Evolutionary conservation across 352 stramenopile genomes (phyloP).

Genomic region (Globisporangium iwayamae): DNA sequence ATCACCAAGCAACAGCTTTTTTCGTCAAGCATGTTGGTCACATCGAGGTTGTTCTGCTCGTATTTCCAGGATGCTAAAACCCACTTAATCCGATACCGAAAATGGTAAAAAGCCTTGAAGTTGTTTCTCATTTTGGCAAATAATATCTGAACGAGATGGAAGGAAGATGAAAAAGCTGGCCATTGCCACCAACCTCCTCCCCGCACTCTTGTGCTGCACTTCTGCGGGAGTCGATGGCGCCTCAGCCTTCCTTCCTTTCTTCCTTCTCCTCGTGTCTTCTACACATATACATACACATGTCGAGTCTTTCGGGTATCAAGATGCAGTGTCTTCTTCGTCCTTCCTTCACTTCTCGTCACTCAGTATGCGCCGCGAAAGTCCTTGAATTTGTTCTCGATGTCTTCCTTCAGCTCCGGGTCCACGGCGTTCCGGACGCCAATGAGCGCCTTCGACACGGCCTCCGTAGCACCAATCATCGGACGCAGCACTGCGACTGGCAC

Average conservation of each 20-base stretch:
- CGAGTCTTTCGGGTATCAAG: not conserved
- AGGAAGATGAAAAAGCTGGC: not conserved
- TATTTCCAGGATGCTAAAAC: not conserved
- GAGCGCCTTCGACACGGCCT: slow-evolving; percentile 82
- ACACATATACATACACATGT: slow-evolving; percentile 4
- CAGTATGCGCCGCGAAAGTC: slow-evolving; percentile 52
- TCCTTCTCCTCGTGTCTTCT: slow-evolving; percentile 5
- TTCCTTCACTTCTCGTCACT: not conserved
- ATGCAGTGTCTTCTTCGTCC: not conserved
- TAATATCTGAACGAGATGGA: not conserved
- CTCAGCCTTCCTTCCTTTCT: not conserved
- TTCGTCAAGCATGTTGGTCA: not conserved
- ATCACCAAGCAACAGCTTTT: not conserved
- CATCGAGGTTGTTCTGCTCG: no score
- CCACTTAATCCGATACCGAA: not conserved
- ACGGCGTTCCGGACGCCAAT: slow-evolving; percentile 86
- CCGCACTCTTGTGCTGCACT: not conserved
- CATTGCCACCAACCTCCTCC: not conserved
- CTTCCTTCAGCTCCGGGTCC: slow-evolving; percentile 86
- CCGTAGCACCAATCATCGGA: slow-evolving; percentile 85
- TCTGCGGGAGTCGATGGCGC: not conserved
- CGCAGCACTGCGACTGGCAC: slow-evolving; percentile 81
- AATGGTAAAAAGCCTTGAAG: not conserved
- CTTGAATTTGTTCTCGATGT: slow-evolving; percentile 92
- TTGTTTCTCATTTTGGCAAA: slow-evolving; percentile 1